phyloP scores from a whole-genome alignment of 2,329 filamentous ascomycete genomes.

The Chaetomiaceae sp. region DNA sequence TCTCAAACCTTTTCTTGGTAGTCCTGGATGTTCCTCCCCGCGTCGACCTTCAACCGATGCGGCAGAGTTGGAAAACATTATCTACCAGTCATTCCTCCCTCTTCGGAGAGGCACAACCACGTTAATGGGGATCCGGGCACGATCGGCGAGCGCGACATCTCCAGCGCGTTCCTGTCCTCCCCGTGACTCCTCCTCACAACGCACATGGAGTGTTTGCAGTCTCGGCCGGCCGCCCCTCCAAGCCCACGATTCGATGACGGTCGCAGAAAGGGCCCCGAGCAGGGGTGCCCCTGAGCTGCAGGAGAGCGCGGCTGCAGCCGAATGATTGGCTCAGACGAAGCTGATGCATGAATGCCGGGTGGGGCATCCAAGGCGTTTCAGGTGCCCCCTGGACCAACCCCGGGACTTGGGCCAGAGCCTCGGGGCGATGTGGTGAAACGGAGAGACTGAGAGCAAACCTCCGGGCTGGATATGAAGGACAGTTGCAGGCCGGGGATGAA shows the following conservation, averaged over 20 bases:
- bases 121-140: not conserved
- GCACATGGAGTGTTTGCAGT: not conserved
- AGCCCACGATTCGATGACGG: slow-evolving; percentile 6
- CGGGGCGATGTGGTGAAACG: no score
- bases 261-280: not conserved
- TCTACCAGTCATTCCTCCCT: not conserved
- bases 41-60: not conserved
- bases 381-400: not conserved
- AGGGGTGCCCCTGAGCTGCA: slow-evolving; percentile 5
- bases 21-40: no score
- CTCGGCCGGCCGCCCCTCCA: not conserved
- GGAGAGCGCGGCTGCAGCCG: not conserved
- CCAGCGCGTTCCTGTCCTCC: not conserved
- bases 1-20: no score
- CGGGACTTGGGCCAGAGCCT: not conserved
- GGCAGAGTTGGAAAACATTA: not conserved
- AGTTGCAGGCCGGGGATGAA: not conserved
- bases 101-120: not conserved
- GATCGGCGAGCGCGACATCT: not conserved
- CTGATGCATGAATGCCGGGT: not conserved
- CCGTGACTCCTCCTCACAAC: not conserved
- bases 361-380: slow-evolving; percentile 10
- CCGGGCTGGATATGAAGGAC: no score
- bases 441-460: not conserved
- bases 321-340: slow-evolving; percentile 9